phyloP scores from a whole-genome alignment of 768 basidiomycete genomes.

The Termitomyces heimii region DNA sequence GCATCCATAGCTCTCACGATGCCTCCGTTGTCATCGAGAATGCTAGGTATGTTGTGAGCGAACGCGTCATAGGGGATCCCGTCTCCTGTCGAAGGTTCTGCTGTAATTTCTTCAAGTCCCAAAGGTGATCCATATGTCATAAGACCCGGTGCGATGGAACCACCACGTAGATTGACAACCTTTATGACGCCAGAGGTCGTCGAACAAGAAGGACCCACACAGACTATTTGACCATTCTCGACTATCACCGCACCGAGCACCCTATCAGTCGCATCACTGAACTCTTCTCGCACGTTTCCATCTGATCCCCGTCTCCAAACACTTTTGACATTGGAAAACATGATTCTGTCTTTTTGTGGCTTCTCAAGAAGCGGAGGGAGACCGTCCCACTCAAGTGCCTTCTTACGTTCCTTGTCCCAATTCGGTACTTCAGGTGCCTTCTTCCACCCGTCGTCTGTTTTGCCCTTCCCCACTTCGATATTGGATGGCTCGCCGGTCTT shows the following conservation, averaged over 20 bases:
- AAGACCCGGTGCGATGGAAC: constrained; percentile 61
- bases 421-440: constrained; percentile 49
- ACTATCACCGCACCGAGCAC: constrained; percentile 32
- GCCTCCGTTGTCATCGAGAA: constrained; percentile 47
- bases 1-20: constrained; percentile 65
- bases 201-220: constrained; percentile 35
- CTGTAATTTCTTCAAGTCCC: constrained; percentile 70
- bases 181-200: constrained; percentile 15
- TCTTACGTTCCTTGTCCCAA: constrained; percentile 58
- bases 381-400: constrained; percentile 59
- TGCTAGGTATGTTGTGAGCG: constrained; percentile 28
- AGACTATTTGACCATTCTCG: constrained; percentile 46
- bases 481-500: constrained; percentile 31
- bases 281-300: constrained; percentile 26
- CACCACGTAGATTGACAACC: constrained; percentile 61
- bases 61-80: constrained; percentile 58
- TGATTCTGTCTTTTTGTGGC: constrained; percentile 26
- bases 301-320: constrained; percentile 32
- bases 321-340: constrained; percentile 65
- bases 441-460: constrained; percentile 37
- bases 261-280: constrained; percentile 19
- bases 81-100: constrained; percentile 64
- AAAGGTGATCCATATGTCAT: constrained; percentile 62
- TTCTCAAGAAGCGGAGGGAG: constrained; percentile 55
- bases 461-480: constrained; percentile 37